phyloP scores from a whole-genome alignment of 2,329 filamentous ascomycete species.

The Lasiodiplodia hormozganensis region DNA sequence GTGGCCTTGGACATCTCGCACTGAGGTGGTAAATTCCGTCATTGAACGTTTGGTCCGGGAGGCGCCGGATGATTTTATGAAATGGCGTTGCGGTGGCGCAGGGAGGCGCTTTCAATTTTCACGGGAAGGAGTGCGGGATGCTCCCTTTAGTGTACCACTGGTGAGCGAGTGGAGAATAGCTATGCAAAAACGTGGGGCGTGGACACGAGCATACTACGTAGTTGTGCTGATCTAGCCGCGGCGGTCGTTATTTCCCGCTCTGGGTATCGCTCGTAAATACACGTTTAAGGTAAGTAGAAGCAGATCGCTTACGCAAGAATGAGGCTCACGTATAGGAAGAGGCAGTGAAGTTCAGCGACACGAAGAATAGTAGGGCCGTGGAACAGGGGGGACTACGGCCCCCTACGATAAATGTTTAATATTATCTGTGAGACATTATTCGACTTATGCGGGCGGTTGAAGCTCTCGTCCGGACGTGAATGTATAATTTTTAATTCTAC shows the following conservation, averaged over 20 bases:
- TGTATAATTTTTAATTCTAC: too few species aligned
- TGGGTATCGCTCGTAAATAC: too few species aligned
- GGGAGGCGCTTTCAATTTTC: background rate
- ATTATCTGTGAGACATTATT: too few species aligned
- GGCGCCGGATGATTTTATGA: background rate
- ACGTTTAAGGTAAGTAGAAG: too few species aligned
- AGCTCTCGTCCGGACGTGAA: too few species aligned
- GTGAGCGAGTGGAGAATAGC: background rate
- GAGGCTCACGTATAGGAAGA: too few species aligned
- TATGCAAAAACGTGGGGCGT: background rate
- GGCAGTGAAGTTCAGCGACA: too few species aligned
- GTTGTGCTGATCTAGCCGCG: background rate
- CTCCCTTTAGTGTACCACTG: background rate
- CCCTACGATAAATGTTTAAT: too few species aligned
- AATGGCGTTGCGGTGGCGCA: background rate
- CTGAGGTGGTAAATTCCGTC: background rate
- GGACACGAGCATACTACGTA: background rate
- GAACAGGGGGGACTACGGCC: too few species aligned
- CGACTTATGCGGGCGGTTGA: too few species aligned
- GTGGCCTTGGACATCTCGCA: background rate
- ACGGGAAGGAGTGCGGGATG: background rate
- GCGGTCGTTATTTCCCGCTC: background rate
- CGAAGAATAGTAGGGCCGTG: too few species aligned
- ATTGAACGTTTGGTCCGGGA: background rate
- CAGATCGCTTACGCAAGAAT: too few species aligned